Evolutionary conservation across 2,329 filamentous ascomycete genomes (phyloP).

Genomic region (Aspergillus versicolor): DNA sequence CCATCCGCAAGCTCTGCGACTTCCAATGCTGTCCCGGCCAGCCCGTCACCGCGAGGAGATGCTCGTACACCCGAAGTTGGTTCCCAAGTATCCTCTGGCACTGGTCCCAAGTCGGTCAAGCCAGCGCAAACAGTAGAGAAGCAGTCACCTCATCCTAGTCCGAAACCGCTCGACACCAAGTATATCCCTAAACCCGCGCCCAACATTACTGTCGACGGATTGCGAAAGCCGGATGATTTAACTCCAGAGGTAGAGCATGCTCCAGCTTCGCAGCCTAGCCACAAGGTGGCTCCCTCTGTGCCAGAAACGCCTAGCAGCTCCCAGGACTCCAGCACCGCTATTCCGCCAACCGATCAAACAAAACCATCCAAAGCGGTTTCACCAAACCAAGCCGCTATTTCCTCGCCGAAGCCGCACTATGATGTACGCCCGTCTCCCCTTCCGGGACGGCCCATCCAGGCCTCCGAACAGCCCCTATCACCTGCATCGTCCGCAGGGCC

Average conservation of each 20-base stretch:
- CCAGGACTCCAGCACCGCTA: constrained; percentile 22
- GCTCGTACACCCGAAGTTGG: constrained; percentile 13
- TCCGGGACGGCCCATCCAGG: constrained; percentile 23
- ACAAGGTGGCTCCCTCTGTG: constrained; percentile 15
- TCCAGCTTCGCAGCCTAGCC: constrained; percentile 51
- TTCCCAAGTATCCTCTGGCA: constrained; percentile 9
- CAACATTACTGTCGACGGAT: constrained; percentile 10
- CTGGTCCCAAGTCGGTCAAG: constrained; percentile 2
- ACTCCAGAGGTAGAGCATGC: constrained; percentile 41
- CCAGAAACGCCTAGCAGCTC: constrained; percentile 26
- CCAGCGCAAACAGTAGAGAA: constrained; percentile 8
- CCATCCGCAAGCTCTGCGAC: constrained; percentile 35
- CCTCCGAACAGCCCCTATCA: constrained; percentile 41
- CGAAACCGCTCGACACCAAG: constrained; percentile 10
- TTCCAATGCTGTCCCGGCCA: constrained; percentile 24
- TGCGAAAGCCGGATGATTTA: constrained; percentile 13
- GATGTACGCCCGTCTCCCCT: constrained; percentile 29
- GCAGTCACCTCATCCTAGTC: constrained; percentile 9
- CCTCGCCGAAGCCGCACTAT: constrained; percentile 26
- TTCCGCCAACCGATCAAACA: constrained; percentile 20
- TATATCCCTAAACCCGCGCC: constrained; percentile 10
- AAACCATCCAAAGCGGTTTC: constrained; percentile 18
- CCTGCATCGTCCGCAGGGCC: constrained; percentile 67
- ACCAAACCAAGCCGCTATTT: constrained; percentile 14
- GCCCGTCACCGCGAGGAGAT: constrained; percentile 19